A percentile compares a stretch with the other conserved stretches of the same genome.
Evolutionary conservation across 495 filamentous ascomycete species (phyloP).

Genomic region (Penicillium arizonense): DNA sequence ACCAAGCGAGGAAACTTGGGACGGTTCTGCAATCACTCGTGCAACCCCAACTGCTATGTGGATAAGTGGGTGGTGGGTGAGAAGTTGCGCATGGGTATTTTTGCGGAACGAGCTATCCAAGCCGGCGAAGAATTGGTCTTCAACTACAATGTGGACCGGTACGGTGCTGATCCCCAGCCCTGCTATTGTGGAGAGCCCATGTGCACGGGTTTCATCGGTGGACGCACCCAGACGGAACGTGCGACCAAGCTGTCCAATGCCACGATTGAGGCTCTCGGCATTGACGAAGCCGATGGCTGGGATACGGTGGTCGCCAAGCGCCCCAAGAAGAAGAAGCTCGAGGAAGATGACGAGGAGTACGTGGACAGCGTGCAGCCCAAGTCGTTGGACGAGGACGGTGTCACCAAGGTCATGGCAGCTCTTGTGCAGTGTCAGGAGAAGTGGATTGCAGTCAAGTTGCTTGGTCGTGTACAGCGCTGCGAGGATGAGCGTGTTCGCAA

Average conservation of each 20-base stretch:
- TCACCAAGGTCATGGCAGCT: conserved; percentile 98
- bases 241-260: conserved; percentile 88
- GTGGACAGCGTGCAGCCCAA: conserved; percentile 86
- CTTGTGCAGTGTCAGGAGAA: conserved; percentile 99
- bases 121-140: conserved; percentile 97
- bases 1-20: conserved; percentile 96
- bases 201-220: conserved; percentile 94
- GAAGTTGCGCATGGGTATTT: conserved; percentile 98
- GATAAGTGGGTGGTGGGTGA: conserved; percentile 99
- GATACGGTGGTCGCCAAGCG: conserved; percentile 84
- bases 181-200: conserved; percentile 97
- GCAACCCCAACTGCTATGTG: conserved; percentile 98
- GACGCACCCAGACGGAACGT: conserved; percentile 94
- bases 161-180: conserved; percentile 92
- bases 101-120: conserved; percentile 81
- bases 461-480: conserved; percentile 84
- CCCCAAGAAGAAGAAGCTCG: conserved; percentile 89
- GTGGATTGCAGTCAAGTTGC: conserved; percentile 96
- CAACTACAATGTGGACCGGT: conserved; percentile 99
- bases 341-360: conserved; percentile 94
- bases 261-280: conserved; percentile 92
- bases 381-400: conserved; percentile 79
- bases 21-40: conserved; percentile 98
- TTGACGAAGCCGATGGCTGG: conserved; percentile 92
- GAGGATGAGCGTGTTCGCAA: conserved; percentile 86